phyloP scores from a whole-genome alignment of 257 asterid genomes.

The Penstemon eatonii region DNA sequence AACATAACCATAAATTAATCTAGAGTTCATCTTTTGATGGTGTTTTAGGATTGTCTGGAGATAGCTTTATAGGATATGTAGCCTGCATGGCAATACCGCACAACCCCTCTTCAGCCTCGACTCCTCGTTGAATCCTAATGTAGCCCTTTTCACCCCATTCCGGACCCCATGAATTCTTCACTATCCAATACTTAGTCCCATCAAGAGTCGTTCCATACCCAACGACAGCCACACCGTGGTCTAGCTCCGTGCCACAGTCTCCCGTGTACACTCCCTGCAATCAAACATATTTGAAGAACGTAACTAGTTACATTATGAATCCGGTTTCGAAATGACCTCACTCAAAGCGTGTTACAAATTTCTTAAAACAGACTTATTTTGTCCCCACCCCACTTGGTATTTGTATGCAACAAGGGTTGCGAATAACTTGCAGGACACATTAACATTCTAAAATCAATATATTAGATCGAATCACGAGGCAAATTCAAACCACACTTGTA shows the following conservation, averaged over 20 bases:
- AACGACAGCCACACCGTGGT: constrained; percentile 74
- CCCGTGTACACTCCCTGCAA: constrained; percentile 67
- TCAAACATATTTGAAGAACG: background rate
- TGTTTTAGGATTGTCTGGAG: constrained; percentile 49
- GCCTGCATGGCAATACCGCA: constrained; percentile 82
- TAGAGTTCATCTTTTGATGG: constrained; percentile 64
- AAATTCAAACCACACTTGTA: too few species aligned
- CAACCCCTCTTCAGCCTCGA: constrained; percentile 47
- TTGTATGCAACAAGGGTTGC: background rate
- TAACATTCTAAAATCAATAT: too few species aligned
- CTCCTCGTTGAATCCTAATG: constrained; percentile 55
- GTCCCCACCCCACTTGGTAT: background rate
- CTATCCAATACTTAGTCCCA: constrained; percentile 73
- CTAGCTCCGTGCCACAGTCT: constrained; percentile 65
- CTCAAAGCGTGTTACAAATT: too few species aligned
- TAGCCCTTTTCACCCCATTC: constrained; percentile 80
- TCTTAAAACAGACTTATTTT: background rate
- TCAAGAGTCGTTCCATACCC: constrained; percentile 67
- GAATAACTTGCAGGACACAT: too few species aligned
- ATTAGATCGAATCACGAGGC: too few species aligned
- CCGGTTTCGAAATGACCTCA: too few species aligned
- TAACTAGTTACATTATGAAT: background rate
- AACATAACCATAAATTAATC: background rate
- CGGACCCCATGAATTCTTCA: constrained; percentile 74
- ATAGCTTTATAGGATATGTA: constrained; percentile 65